Evolutionary conservation across 306 rosid genomes (phyloP), one percentile per base, ranked within the genome.

Genomic region (Cucumis melo): DNA sequence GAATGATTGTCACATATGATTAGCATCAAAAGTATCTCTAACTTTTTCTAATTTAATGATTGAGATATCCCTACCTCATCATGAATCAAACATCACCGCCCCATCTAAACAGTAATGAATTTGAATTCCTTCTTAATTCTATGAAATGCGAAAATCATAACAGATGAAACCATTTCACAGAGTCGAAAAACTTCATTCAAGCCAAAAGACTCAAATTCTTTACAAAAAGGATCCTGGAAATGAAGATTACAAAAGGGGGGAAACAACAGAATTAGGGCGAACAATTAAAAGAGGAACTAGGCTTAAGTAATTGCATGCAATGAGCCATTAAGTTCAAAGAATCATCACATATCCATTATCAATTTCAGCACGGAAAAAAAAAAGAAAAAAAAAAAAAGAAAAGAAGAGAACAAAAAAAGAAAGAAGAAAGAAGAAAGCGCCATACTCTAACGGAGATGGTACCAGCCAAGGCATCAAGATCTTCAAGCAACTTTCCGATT

Each of bases 381-480:
- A 41, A 8, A 24, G 23, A 11, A 17, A 24, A n/a, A 5, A 10
- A 50, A 23, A 29, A 3, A 50, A 0, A 39, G 8, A 12, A 56
- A 13, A 8, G 39, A 15, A 16, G 19, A n/a, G n/a, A n/a, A n/a
- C n/a, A 36, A 10, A 17, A 50, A 20, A 8, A 24, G 24, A 27
- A 27, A 27, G 13, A 32, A 16, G 6, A 5, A 8, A n/a, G 56
- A 48, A 62, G 80, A 24, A 48, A n/a, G n/a, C 27, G 21, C 1
- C 51, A 34, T 27, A 94, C 97, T 96, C 92, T 92, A 13, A 90
- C 95, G 23, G 96, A 87, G 81, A 94, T 90, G 75, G 96, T 89
- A 27, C 99, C 96, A 77, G 97, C 99, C 11, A 94, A 72, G 34
- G 99, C 99, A 80, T 94, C 97, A 75, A 94, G 99, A 79, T 94